phyloP scores from a whole-genome alignment of 2,329 filamentous ascomycete species.

The Passalora sequoiae region DNA sequence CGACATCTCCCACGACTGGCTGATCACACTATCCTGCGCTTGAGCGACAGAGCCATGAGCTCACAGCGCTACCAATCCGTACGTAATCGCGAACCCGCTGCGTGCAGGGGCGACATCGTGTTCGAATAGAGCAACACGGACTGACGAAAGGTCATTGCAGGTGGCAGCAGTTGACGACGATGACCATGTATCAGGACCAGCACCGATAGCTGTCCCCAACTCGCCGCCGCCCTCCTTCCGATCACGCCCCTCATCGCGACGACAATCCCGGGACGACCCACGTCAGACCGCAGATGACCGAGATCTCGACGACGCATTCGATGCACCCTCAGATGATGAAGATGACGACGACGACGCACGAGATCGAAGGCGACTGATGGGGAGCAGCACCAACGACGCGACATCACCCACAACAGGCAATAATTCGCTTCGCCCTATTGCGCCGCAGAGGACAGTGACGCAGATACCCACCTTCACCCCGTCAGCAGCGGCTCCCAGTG shows the following conservation, averaged over 20 bases:
- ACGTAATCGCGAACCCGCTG: slow-evolving; percentile 25
- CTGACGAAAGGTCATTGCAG: not conserved
- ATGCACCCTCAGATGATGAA: slow-evolving; percentile 59
- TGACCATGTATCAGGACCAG: slow-evolving; percentile 32
- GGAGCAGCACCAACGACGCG: slow-evolving; percentile 10
- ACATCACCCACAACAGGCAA: slow-evolving; percentile 14
- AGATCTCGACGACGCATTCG: slow-evolving; percentile 89
- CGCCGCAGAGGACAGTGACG: slow-evolving; percentile 47
- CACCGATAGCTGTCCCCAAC: slow-evolving; percentile 39
- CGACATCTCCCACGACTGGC: not conserved
- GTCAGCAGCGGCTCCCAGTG: slow-evolving; percentile 34
- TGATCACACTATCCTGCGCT: slow-evolving; percentile 4
- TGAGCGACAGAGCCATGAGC: slow-evolving; percentile 36
- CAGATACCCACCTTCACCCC: slow-evolving; percentile 50
- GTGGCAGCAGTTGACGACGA: slow-evolving; percentile 38
- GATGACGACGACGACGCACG: slow-evolving; percentile 67
- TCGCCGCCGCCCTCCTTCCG: slow-evolving; percentile 73
- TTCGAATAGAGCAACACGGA: not conserved
- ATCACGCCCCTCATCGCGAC: slow-evolving; percentile 69
- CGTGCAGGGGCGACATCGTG: not conserved
- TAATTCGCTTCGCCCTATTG: slow-evolving; percentile 28
- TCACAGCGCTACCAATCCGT: slow-evolving; percentile 47
- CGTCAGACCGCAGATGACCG: slow-evolving; percentile 60
- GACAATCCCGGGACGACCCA: slow-evolving; percentile 50
- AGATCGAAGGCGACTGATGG: slow-evolving; percentile 77